Percentiles rank a stretch among this genome's conserved stretches.
These are phyloP conservation scores for Fusarium subglutinans DNA, from an alignment of 2,329 filamentous ascomycete species.

Conservation along the genomic window DNA sequence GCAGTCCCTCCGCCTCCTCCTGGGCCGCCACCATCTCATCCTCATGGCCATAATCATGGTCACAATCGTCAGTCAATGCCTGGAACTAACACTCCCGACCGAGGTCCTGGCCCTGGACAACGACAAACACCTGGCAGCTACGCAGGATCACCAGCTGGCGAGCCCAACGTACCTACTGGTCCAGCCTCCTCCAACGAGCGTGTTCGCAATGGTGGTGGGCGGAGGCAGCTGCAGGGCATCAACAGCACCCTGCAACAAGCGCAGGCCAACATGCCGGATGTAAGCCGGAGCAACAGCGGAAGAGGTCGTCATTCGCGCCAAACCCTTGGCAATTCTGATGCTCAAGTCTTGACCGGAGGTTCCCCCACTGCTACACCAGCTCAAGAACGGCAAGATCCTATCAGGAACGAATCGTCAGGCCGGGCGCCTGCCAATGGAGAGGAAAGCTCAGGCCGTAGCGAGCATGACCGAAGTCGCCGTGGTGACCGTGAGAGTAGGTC, in stretches of 20 bases:
- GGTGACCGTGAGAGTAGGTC: slow-evolving; percentile 55
- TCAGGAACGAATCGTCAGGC: slow-evolving; percentile 51
- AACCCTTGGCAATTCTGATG: slow-evolving; percentile 63
- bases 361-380: slow-evolving; percentile 60
- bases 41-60: slow-evolving; percentile 26
- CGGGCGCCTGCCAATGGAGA: slow-evolving; percentile 47
- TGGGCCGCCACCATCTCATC: slow-evolving; percentile 43
- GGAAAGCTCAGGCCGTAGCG: slow-evolving; percentile 42
- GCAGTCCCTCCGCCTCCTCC: slow-evolving; percentile 47
- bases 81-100: slow-evolving; percentile 46
- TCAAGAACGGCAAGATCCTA: slow-evolving; percentile 59
- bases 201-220: slow-evolving; percentile 50
- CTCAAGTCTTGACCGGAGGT: slow-evolving; percentile 64
- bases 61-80: slow-evolving; percentile 46
- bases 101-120: slow-evolving; percentile 36
- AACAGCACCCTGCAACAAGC: slow-evolving; percentile 66
- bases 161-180: slow-evolving; percentile 48
- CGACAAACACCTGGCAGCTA: slow-evolving; percentile 40
- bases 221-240: slow-evolving; percentile 67
- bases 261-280: slow-evolving; percentile 53
- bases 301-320: slow-evolving; percentile 51
- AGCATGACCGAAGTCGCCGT: slow-evolving; percentile 56
- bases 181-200: slow-evolving; percentile 51
- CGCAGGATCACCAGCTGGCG: slow-evolving; percentile 37
- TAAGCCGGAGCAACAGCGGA: slow-evolving; percentile 48